These are phyloP conservation scores for Aspergillus sp. DNA, from an alignment of 2,329 filamentous ascomycete species.

Conservation along the genomic window DNA sequence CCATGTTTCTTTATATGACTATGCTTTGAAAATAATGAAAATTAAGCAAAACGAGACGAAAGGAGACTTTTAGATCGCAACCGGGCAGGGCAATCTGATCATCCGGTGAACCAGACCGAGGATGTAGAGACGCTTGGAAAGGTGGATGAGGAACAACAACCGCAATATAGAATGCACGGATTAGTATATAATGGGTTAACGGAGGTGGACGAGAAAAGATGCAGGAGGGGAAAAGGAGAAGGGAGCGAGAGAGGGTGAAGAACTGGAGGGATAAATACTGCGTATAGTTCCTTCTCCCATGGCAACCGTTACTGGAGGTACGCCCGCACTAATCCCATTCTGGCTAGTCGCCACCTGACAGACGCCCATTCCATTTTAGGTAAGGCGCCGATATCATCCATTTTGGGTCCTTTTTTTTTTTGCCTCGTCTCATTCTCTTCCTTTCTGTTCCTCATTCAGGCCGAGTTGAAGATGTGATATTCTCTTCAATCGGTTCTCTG, in stretches of 20 bases:
- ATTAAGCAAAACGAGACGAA: neutral
- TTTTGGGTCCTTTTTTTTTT: conserved; percentile 8
- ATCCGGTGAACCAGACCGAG: conserved; percentile 9
- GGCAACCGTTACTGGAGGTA: conserved; percentile 42
- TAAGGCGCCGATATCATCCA: conserved; percentile 26
- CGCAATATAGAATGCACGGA: conserved; percentile 33
- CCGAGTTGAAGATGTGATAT: neutral
- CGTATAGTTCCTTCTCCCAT: conserved; percentile 33
- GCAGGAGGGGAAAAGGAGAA: conserved; percentile 20
- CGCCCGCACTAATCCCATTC: conserved; percentile 32
- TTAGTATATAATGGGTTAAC: conserved; percentile 19
- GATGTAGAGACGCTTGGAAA: conserved; percentile 10
- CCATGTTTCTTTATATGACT: conserved; percentile 60
- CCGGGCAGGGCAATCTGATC: neutral
- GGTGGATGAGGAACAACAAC: conserved; percentile 16
- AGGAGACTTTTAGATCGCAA: neutral
- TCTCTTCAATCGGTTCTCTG: neutral
- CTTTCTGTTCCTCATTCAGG: neutral
- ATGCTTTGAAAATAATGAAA: neutral
- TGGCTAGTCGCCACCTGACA: conserved; percentile 47
- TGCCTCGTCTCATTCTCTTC: conserved; percentile 3
- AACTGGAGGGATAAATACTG: conserved; percentile 39
- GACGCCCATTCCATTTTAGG: conserved; percentile 50
- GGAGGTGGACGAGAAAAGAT: conserved; percentile 14
- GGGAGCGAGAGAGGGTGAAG: conserved; percentile 23